Percentiles rank a stretch among this genome's conserved stretches.
These are phyloP conservation scores for Dothideomycetes sp. DNA, from an alignment of 2,329 filamentous ascomycete genomes.

Conservation along the genomic window DNA sequence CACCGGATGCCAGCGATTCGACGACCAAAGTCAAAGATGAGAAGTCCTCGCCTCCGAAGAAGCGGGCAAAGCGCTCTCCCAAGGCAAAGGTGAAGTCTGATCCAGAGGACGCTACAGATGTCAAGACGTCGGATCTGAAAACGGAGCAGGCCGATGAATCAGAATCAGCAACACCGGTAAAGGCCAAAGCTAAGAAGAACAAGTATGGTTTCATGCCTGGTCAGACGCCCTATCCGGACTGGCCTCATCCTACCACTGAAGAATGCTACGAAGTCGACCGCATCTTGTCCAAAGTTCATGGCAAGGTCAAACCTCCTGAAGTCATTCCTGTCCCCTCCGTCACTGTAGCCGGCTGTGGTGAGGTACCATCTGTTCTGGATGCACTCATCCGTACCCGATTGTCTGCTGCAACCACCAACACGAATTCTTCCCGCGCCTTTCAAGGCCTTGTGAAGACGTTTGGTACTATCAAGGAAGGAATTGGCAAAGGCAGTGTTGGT, in stretches of 20 bases:
- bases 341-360: conserved; percentile 58
- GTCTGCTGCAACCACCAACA: conserved; percentile 48
- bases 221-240: conserved; percentile 57
- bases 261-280: conserved; percentile 60
- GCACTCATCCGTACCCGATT: conserved; percentile 52
- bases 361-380: conserved; percentile 54
- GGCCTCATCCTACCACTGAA: conserved; percentile 50
- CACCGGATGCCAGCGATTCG: conserved; percentile 15
- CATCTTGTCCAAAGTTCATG: conserved; percentile 56
- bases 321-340: conserved; percentile 59
- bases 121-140: no score
- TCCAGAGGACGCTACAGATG: conserved; percentile 9
- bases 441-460: conserved; percentile 53
- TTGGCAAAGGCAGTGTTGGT: conserved; percentile 56
- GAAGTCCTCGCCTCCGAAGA: conserved; percentile 11
- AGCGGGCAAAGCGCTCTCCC: conserved; percentile 10
- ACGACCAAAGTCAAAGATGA: conserved; percentile 7
- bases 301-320: conserved; percentile 52
- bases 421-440: conserved; percentile 56
- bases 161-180: conserved; percentile 19
- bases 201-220: conserved; percentile 36
- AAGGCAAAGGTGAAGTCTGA: conserved; percentile 12
- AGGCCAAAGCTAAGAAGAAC: conserved; percentile 27
- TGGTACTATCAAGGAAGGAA: conserved; percentile 49
- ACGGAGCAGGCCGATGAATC: no score